Evolutionary conservation across 176 grass and related monocot genomes (phyloP), one percentile per base, ranked within the genome.

Genomic region (Cenchrus purpureus): DNA sequence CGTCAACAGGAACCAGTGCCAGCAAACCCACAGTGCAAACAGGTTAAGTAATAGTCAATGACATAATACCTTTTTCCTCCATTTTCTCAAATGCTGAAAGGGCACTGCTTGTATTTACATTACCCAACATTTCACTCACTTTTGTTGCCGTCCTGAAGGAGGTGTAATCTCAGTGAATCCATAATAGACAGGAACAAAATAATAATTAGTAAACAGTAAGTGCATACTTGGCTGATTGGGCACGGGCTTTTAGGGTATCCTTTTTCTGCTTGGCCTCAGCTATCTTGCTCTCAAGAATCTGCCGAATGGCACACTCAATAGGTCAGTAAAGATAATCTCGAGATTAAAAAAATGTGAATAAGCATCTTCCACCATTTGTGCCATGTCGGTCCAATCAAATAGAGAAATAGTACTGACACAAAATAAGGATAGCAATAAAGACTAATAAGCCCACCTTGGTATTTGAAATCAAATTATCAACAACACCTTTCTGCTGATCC

Each of bases 11-110:
- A 79, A 68, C 61, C 13, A 77, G 4, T 86, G 62, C 72, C 79
- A 42, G 15, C 40, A 82, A 9, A 28, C 8, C 1, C 25, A 52
- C 8, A n/a, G 9, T 56, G 49, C 40, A 55, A 83, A 86, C 3
- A 70, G 25, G 46, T 40, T 63, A 1, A 19, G 3, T 67, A 37
- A 20, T 61, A 57, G 34, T 20, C 0, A 8, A 4, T n/a, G 52
- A 71, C 59, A 60, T 66, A 86, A 22, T 43, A 99, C 97, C 94
- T 86, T 99, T 99, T 92, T 99, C 94, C 85, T 99, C 97, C 97
- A 99, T 99, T 89, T 99, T 99, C 85, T 99, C 97, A 84, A 97
- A 99, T 60, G 97, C 97, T 82, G 97, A 91, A 86, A 99, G 92
- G 80, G 97, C 91, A 62, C 94, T 85, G 81, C 97, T 97, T 63